These are phyloP conservation scores for Acanthamoeba castellanii DNA, from an alignment of 208 protist species.

Conservation along the genomic window DNA sequence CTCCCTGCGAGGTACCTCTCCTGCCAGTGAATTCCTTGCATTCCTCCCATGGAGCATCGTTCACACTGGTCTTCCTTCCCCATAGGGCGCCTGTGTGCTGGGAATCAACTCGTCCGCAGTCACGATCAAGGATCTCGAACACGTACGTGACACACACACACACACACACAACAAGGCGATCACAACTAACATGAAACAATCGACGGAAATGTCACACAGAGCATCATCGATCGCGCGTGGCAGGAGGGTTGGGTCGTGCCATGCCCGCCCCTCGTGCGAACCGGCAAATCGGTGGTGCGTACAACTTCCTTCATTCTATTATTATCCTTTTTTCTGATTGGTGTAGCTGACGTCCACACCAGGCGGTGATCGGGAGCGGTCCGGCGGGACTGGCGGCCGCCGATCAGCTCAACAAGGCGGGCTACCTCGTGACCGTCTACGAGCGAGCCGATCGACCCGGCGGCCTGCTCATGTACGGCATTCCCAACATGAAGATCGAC, in stretches of 20 bases:
- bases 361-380: slow-evolving; percentile 90
- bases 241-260: slow-evolving; percentile 89
- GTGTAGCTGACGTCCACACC: too few relatives aligned
- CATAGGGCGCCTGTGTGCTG: slow-evolving; percentile 87
- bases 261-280: slow-evolving; percentile 80
- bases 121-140: slow-evolving; percentile 92
- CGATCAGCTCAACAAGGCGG: slow-evolving; percentile 90
- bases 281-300: slow-evolving; percentile 75
- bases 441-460: slow-evolving; percentile 89
- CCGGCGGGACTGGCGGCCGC: slow-evolving; percentile 91
- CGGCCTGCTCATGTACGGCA: slow-evolving; percentile 92
- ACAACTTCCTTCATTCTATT: not conserved
- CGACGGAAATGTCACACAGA: not conserved
- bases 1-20: slow-evolving; percentile 91
- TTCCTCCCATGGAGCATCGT: not conserved
- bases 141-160: slow-evolving; percentile 62
- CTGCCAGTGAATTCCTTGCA: not conserved
- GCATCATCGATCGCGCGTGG: slow-evolving; percentile 91
- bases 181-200: not conserved
- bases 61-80: not conserved
- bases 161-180: not conserved
- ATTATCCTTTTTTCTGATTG: too few relatives aligned
- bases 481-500: slow-evolving; percentile 92
- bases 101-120: slow-evolving; percentile 90
- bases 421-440: slow-evolving; percentile 90